Evolutionary conservation across 805 yeast genomes (phyloP).

Genomic region (Jamesozyma rosinii): DNA sequence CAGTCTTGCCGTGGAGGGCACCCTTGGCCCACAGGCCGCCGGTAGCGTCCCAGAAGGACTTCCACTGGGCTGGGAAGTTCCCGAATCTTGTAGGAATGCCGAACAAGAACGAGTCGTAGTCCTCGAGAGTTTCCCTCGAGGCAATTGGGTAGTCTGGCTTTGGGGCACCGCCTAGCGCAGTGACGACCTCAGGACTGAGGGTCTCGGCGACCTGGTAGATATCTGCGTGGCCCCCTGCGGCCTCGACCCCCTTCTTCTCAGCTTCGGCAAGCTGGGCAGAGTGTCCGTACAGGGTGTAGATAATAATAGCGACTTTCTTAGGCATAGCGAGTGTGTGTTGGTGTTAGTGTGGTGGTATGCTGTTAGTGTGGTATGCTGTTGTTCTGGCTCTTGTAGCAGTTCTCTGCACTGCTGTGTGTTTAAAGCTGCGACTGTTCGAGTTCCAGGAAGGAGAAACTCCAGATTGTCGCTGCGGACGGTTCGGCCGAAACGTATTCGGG

Average conservation of each 20-base stretch:
- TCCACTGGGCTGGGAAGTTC: slow-evolving; percentile 67
- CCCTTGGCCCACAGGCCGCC: slow-evolving; percentile 75
- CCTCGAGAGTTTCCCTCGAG: slow-evolving; percentile 45
- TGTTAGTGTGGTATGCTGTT: too few relatives aligned
- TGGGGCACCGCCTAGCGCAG: slow-evolving; percentile 50
- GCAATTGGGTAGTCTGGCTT: slow-evolving; percentile 59
- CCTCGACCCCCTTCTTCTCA: slow-evolving; percentile 56
- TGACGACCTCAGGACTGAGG: slow-evolving; percentile 49
- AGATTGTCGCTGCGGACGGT: too few relatives aligned
- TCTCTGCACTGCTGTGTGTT: too few relatives aligned
- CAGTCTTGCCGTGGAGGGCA: slow-evolving; percentile 62
- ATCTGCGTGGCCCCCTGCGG: slow-evolving; percentile 60
- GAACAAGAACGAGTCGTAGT: slow-evolving; percentile 71
- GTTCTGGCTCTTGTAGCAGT: too few relatives aligned
- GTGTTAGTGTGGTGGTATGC: too few relatives aligned
- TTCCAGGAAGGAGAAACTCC: too few relatives aligned
- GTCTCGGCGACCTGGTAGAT: slow-evolving; percentile 78
- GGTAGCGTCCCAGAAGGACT: slow-evolving; percentile 65
- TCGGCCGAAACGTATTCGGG: too few relatives aligned
- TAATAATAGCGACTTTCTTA: slow-evolving; percentile 56
- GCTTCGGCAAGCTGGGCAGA: slow-evolving; percentile 58
- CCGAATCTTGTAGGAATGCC: slow-evolving; percentile 87
- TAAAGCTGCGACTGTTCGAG: too few relatives aligned
- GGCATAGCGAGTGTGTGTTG: slow-evolving; percentile 10
- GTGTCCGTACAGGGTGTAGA: slow-evolving; percentile 78